Conservation (phyloP, 2,329 filamentous ascomycete species). For the Fusarium pseudonygamai region DNA sequence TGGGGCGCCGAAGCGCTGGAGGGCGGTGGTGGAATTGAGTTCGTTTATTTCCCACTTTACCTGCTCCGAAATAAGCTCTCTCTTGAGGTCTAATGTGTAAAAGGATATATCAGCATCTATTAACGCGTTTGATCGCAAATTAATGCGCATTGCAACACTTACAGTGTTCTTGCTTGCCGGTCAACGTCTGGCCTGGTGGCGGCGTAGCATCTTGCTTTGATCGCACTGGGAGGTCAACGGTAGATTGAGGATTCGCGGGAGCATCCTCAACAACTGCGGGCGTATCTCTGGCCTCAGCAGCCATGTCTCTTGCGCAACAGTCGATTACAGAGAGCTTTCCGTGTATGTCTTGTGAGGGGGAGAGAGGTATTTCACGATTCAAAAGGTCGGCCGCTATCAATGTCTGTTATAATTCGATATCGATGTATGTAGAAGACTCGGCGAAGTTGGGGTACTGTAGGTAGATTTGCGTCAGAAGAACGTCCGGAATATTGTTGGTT, state of each 20-base stretch:
- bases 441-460: slow-evolving; percentile 14
- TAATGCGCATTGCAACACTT: slow-evolving; percentile 46
- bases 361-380: background rate
- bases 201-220: slow-evolving; percentile 45
- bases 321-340: slow-evolving; percentile 8
- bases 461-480: slow-evolving; percentile 14
- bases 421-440: slow-evolving; percentile 8
- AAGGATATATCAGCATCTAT: slow-evolving; percentile 20
- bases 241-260: slow-evolving; percentile 21
- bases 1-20: slow-evolving; percentile 93
- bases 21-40: slow-evolving; percentile 91
- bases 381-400: slow-evolving; percentile 8
- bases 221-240: slow-evolving; percentile 45
- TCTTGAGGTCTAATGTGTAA: slow-evolving; percentile 77
- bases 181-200: slow-evolving; percentile 66
- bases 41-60: slow-evolving; percentile 90
- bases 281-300: slow-evolving; percentile 40
- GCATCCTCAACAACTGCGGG: slow-evolving; percentile 35
- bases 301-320: slow-evolving; percentile 40
- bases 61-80: slow-evolving; percentile 91
- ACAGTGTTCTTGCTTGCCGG: slow-evolving; percentile 99
- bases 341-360: background rate
- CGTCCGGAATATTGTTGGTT: slow-evolving; percentile 13
- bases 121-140: background rate
- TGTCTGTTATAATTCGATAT: slow-evolving; percentile 5